These are phyloP conservation scores for Diaporthe citri DNA, from an alignment of 2,329 filamentous ascomycete species.

Conservation along the genomic window DNA sequence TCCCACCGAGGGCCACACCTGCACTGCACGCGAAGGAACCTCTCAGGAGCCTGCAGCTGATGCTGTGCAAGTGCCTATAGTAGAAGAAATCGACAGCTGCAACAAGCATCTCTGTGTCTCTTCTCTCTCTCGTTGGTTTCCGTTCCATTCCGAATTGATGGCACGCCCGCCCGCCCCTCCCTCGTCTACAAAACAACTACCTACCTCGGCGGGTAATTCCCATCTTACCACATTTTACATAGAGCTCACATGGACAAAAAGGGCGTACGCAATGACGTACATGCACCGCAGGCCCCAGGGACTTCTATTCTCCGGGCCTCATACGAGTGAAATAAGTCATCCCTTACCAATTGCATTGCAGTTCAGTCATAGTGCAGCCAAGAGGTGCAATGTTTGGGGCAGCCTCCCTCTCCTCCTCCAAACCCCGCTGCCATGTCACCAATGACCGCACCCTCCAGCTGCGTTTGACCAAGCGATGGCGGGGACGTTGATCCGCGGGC, in stretches of 20 bases:
- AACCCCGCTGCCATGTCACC: slow-evolving; percentile 30
- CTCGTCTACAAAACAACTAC: background rate
- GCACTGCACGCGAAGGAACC: background rate
- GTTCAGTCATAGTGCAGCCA: slow-evolving; percentile 10
- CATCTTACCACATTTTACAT: background rate
- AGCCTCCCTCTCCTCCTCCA: background rate
- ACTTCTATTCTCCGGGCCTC: background rate
- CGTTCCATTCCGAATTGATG: background rate
- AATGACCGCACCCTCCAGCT: slow-evolving; percentile 12
- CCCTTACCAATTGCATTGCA: slow-evolving; percentile 34
- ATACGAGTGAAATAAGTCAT: slow-evolving; percentile 8
- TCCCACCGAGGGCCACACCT: background rate
- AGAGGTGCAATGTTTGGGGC: slow-evolving; percentile 33
- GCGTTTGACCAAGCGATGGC: background rate
- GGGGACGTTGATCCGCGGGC: background rate
- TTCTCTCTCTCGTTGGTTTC: background rate
- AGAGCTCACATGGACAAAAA: background rate
- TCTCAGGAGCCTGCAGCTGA: background rate
- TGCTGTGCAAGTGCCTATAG: background rate
- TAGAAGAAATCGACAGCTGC: background rate
- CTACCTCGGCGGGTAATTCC: no score
- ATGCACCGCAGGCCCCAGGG: background rate
- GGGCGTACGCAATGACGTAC: background rate
- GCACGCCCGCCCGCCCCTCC: background rate
- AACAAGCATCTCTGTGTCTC: background rate